phyloP scores from a whole-genome alignment of 1,284 basidiomycete species.

The Sparassis latifolia region DNA sequence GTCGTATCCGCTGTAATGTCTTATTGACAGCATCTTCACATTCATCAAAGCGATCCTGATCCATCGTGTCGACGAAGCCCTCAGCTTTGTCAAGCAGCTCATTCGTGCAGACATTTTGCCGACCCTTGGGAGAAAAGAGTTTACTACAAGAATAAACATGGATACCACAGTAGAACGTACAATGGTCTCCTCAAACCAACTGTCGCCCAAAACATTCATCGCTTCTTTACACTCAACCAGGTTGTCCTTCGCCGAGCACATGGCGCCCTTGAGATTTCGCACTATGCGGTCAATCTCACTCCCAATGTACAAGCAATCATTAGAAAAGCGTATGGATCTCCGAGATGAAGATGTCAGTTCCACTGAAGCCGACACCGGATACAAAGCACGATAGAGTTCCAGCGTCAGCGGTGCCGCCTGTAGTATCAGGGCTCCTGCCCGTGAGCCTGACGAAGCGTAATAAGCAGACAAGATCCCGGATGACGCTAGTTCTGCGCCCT shows the following conservation, averaged over 20 bases:
- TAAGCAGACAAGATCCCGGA: conserved; percentile 44
- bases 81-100: conserved; percentile 54
- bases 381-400: conserved; percentile 78
- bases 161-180: conserved; percentile 34
- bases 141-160: background rate
- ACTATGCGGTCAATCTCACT: conserved; percentile 39
- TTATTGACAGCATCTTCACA: conserved; percentile 71
- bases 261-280: conserved; percentile 17
- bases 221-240: conserved; percentile 43
- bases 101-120: conserved; percentile 37
- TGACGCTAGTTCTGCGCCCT: conserved; percentile 49
- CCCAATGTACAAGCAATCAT: conserved; percentile 76
- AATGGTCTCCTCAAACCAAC: conserved; percentile 63
- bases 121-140: conserved; percentile 25
- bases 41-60: conserved; percentile 72
- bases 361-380: conserved; percentile 62
- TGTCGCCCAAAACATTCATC: conserved; percentile 50
- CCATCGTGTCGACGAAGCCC: conserved; percentile 67
- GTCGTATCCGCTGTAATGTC: conserved; percentile 62
- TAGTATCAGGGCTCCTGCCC: conserved; percentile 48
- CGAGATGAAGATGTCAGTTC: conserved; percentile 50
- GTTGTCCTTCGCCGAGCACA: conserved; percentile 34
- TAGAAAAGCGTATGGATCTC: conserved; percentile 75
- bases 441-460: conserved; percentile 18
- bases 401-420: conserved; percentile 64